phyloP scores from a whole-genome alignment of 345 rosid genomes.

The Fremontodendron californicum region DNA sequence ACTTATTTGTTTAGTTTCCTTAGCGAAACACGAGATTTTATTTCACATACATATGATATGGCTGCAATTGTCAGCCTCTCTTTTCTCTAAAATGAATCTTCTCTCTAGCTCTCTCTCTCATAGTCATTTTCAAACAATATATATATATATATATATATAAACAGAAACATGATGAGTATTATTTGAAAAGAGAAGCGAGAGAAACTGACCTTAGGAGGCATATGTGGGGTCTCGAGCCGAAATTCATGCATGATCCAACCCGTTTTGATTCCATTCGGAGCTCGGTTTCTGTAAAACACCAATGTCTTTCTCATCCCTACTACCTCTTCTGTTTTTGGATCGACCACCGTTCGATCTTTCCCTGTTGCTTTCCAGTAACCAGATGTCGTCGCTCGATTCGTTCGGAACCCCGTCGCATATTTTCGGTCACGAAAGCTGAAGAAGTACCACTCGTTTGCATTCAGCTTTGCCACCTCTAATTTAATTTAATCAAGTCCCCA shows the following conservation, averaged over 20 bases:
- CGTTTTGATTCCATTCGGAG: conserved; percentile 91
- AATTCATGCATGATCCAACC: conserved; percentile 99
- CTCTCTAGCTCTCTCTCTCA: neutral
- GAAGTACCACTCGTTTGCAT: conserved; percentile 94
- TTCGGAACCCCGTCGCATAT: conserved; percentile 86
- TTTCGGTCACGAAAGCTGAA: conserved; percentile 93
- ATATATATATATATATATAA: too few relatives aligned
- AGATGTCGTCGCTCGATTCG: conserved; percentile 73
- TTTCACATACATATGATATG: neutral
- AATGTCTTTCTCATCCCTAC: conserved; percentile 99
- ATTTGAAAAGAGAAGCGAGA: neutral
- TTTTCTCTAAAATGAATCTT: neutral
- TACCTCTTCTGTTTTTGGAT: conserved; percentile 51
- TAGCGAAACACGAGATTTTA: neutral
- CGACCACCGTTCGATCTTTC: conserved; percentile 80
- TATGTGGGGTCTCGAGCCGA: conserved; percentile 82
- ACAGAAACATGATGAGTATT: neutral
- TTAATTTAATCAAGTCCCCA: neutral
- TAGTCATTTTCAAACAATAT: neutral
- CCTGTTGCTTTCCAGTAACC: conserved; percentile 99
- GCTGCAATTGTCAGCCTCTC: neutral
- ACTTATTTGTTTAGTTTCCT: neutral
- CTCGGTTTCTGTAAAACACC: conserved; percentile 83
- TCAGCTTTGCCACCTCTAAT: conserved; percentile 88
- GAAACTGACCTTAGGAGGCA: conserved; percentile 79